Evolutionary conservation across 2,329 filamentous ascomycete species (phyloP).

Genomic region (Verticillium alfalfae): DNA sequence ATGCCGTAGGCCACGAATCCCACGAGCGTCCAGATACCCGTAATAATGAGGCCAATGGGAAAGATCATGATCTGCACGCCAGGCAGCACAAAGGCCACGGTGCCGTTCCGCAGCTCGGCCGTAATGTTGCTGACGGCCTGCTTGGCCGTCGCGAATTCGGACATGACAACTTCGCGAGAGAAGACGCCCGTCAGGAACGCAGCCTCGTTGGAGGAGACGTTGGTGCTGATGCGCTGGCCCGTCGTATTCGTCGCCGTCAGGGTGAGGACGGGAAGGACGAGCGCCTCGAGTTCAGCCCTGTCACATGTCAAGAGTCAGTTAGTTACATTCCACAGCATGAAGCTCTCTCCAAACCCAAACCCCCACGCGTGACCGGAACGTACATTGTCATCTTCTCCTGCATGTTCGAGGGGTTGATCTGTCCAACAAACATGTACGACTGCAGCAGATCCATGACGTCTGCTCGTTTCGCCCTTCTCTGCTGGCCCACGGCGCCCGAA

Average conservation of each 20-base stretch:
- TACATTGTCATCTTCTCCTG: conserved; percentile 52
- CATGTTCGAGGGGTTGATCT: conserved; percentile 56
- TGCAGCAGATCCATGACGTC: conserved; percentile 40
- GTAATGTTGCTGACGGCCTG: conserved; percentile 43
- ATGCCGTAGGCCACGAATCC: conserved; percentile 53
- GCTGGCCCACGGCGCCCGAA: conserved; percentile 15
- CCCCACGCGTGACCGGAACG: too few species aligned
- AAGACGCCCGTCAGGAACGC: conserved; percentile 69
- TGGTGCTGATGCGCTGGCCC: conserved; percentile 52
- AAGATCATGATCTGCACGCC: conserved; percentile 64
- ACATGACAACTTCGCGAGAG: conserved; percentile 49
- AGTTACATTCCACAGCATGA: not conserved
- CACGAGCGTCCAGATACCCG: conserved; percentile 53
- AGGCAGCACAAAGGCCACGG: conserved; percentile 62
- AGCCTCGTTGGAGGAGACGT: conserved; percentile 64
- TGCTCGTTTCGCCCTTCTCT: conserved; percentile 13
- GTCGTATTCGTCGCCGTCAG: conserved; percentile 51
- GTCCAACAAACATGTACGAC: conserved; percentile 63
- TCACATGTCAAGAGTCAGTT: not conserved
- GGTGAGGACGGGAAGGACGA: conserved; percentile 64
- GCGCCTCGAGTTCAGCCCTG: conserved; percentile 53
- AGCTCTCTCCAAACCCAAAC: not conserved
- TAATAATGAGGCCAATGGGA: conserved; percentile 65
- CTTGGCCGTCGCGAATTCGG: conserved; percentile 41
- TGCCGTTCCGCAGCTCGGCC: conserved; percentile 39